phyloP scores from a whole-genome alignment of 306 rosid species.

The Quercus suber region DNA sequence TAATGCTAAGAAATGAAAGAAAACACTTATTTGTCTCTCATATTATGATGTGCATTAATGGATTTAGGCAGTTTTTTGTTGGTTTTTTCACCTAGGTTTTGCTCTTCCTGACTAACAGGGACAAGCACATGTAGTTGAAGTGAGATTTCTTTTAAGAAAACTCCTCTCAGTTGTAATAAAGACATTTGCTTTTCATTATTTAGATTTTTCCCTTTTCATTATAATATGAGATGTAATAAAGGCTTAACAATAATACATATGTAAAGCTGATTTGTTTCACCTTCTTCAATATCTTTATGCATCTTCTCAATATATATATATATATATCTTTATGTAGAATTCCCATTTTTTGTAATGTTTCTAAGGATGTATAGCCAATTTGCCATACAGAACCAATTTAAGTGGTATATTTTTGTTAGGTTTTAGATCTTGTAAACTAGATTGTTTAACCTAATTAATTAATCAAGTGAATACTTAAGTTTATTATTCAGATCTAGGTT shows the following conservation, averaged over 20 bases:
- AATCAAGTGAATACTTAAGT: too few species aligned
- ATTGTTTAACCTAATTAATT: too few species aligned
- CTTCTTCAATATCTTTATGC: background rate
- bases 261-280: background rate
- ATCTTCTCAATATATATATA: too few species aligned
- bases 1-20: slow-evolving; percentile 23
- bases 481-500: too few species aligned
- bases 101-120: slow-evolving; percentile 28
- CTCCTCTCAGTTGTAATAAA: slow-evolving; percentile 23
- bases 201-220: background rate
- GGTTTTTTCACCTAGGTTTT: background rate
- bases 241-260: background rate
- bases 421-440: too few species aligned
- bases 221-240: background rate
- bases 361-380: too few species aligned
- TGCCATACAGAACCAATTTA: background rate
- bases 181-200: background rate
- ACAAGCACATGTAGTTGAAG: slow-evolving; percentile 12
- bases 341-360: too few species aligned
- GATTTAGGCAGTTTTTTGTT: slow-evolving; percentile 19
- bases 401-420: background rate
- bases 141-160: background rate
- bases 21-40: background rate
- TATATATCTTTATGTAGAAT: too few species aligned
- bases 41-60: slow-evolving; percentile 12